Conservation (phyloP, 1,284 basidiomycete species). For the Ceratobasidium sp. region DNA sequence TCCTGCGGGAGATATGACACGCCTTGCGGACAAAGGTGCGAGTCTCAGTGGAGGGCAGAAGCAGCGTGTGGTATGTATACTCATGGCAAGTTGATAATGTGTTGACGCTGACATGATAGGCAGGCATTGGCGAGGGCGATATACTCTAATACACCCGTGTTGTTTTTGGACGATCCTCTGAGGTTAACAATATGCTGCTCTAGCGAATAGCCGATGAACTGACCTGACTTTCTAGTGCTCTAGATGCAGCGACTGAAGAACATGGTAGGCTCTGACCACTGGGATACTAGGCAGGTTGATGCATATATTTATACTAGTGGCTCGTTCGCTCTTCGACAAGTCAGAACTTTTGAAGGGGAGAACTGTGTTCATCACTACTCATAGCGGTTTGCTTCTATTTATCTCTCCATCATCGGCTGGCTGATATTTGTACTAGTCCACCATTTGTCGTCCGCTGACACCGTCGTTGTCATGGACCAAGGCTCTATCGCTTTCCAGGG, state of each 20-base stretch:
- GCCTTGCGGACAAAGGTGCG: background rate
- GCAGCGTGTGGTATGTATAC: background rate
- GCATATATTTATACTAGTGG: background rate
- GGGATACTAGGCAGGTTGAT: background rate
- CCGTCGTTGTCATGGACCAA: background rate
- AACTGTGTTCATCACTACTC: conserved; percentile 2
- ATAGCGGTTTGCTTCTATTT: background rate
- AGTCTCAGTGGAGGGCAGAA: conserved; percentile 21
- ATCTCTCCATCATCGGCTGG: background rate
- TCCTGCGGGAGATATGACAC: conserved; percentile 36
- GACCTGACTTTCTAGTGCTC: background rate
- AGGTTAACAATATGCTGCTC: background rate
- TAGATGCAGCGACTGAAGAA: conserved; percentile 14
- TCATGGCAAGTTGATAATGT: background rate
- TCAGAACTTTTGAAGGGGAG: conserved; percentile 1
- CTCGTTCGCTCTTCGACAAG: background rate
- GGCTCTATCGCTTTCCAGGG: conserved; percentile 1
- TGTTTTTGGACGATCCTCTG: conserved; percentile 24
- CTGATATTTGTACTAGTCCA: background rate
- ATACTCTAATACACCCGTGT: background rate
- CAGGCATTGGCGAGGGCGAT: conserved; percentile 7
- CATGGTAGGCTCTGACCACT: conserved; percentile 13
- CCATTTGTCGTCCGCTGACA: conserved; percentile 1
- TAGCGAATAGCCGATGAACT: background rate
- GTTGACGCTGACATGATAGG: background rate